Base-by-base conservation (phyloP, 2,329 filamentous ascomycete genomes). In the Tolypocladium pustulatum region DNA sequence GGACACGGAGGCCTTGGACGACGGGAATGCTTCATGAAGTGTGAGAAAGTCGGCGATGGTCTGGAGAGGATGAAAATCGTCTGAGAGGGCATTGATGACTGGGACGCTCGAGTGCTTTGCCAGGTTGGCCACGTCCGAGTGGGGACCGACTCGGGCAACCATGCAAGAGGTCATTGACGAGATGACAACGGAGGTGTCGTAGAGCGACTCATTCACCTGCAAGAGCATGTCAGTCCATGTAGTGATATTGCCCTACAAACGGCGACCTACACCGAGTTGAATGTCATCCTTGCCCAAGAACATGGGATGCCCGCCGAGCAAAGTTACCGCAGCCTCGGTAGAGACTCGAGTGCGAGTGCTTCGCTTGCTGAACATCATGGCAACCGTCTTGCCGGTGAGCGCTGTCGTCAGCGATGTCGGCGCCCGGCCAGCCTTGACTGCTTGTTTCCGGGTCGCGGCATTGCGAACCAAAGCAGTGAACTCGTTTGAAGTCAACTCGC, bases 301-400 rank as follows among this genome's bases (percentile, higher is more conserved):
- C 92, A 99, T 97, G 27, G 94, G 87, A 67, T 96, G 89, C 0
- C 93, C 94, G 41, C 92, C 91, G 79, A 99, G 82, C 60, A 90
- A 79, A n/a, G 88, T 84, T 41, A 97, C 86, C 15, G 94, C 94
- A 9, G 88, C 88, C 78, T 99, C 94, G 1, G 92, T 97, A 1
- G 91, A 96, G 37, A 99, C 87, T 62, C 94, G 86, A 15, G 94
- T 99, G 61, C 94, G 85, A 15, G 94, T 99, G 67, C 89, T 95
- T 65, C 92, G 86, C 78, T 99, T 99, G 81, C 83, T 95, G 79
- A 99, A 99, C 81, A 95, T 90, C 86, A 99, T 88, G 64, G 94
- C 93, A 37, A 99, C 84, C 0, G 91, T 92, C 73, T 90, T 85
- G 57, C 90, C 89, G 0, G 82, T 75, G 62, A 99, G 76, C 13